Conservation (phyloP, 2,329 filamentous ascomycete genomes). For the Harringtonia lauricola region DNA sequence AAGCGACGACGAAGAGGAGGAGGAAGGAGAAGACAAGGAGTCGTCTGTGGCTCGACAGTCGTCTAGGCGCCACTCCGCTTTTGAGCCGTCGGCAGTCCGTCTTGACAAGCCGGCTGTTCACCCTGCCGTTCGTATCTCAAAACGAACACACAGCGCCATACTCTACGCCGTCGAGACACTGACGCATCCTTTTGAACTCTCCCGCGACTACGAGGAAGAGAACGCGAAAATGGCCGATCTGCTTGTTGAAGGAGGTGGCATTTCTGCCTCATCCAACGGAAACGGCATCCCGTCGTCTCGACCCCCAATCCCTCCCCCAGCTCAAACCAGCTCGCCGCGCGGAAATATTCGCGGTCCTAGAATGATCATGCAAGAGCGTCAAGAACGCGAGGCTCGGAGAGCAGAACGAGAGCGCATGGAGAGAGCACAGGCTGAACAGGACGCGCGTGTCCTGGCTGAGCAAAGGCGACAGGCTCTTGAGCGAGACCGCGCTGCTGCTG, state of each 20-base stretch:
- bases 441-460: constrained; percentile 43
- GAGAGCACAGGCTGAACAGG: constrained; percentile 46
- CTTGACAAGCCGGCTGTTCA: constrained; percentile 27
- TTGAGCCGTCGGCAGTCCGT: constrained; percentile 17
- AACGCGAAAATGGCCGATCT: constrained; percentile 89
- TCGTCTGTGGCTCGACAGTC: constrained; percentile 19
- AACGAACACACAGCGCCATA: constrained; percentile 78
- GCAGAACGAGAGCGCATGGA: constrained; percentile 56
- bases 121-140: constrained; percentile 57
- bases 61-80: neutral
- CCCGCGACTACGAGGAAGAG: constrained; percentile 74
- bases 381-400: constrained; percentile 61
- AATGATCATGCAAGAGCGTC: constrained; percentile 83
- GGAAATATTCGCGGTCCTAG: constrained; percentile 68
- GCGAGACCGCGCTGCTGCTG: constrained; percentile 22
- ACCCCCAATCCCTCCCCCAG: constrained; percentile 32
- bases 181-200: constrained; percentile 71
- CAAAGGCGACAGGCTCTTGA: constrained; percentile 25
- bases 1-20: constrained; percentile 30
- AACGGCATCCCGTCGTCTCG: constrained; percentile 35
- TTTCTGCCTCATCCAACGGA: constrained; percentile 43
- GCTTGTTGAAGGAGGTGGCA: constrained; percentile 42
- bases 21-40: constrained; percentile 15
- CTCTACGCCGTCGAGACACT: constrained; percentile 86
- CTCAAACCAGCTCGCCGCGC: constrained; percentile 42